Conservation (phyloP, 1,284 basidiomycete species). For the Macrocybe sp. region DNA sequence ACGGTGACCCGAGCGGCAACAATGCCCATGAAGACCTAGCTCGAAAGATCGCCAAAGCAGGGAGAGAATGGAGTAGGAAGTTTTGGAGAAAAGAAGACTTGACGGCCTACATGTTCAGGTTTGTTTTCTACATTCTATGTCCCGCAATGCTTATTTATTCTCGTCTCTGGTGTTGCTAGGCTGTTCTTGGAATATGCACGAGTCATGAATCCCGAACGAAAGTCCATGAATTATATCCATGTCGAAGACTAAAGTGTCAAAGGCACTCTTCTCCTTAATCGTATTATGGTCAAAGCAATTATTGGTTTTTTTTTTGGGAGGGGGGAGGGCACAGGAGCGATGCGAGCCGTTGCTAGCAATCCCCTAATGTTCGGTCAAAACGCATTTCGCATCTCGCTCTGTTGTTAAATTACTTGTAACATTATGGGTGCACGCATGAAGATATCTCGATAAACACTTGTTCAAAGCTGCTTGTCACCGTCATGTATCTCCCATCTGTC, state of each 20-base stretch:
- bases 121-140: constrained; percentile 10
- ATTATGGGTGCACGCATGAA: too few relatives aligned
- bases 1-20: constrained; percentile 34
- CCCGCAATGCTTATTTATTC: neutral
- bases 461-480: too few relatives aligned
- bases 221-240: constrained; percentile 30
- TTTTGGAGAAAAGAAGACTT: constrained; percentile 63
- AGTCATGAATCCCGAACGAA: constrained; percentile 42
- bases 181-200: constrained; percentile 31
- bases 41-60: constrained; percentile 45
- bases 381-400: too few relatives aligned
- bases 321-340: too few relatives aligned
- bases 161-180: constrained; percentile 4
- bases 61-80: constrained; percentile 47
- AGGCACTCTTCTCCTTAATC: constrained; percentile 1
- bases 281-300: neutral
- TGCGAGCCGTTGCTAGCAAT: too few relatives aligned
- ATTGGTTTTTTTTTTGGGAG: neutral
- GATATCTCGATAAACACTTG: too few relatives aligned
- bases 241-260: too few relatives aligned
- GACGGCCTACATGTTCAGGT: constrained; percentile 58
- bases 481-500: too few relatives aligned
- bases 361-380: too few relatives aligned
- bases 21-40: constrained; percentile 48
- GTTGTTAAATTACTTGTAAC: too few relatives aligned